phyloP scores from a whole-genome alignment of 106 monocot species.

The Dendrobium officinale region DNA sequence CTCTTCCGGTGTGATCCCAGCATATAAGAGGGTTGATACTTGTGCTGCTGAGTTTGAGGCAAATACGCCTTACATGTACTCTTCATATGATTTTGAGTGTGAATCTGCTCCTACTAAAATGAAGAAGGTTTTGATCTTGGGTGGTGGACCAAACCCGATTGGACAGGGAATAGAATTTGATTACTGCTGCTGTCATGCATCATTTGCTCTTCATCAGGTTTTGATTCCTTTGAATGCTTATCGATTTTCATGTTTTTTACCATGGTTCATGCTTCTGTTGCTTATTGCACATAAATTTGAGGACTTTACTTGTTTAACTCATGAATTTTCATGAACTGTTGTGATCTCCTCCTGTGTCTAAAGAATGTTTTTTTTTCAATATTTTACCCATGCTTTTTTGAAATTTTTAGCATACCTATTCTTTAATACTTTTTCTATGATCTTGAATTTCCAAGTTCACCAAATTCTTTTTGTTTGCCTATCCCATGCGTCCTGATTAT shows the following conservation, averaged over 20 bases:
- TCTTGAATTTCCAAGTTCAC: too few relatives aligned
- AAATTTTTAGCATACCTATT: too few relatives aligned
- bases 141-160: slow-evolving; percentile 95
- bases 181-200: slow-evolving; percentile 98
- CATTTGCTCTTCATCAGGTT: slow-evolving; percentile 93
- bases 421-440: too few relatives aligned
- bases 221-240: slow-evolving; percentile 3
- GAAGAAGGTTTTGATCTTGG: slow-evolving; percentile 89
- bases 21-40: slow-evolving; percentile 95
- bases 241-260: neutral
- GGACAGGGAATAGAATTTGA: slow-evolving; percentile 99
- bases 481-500: too few relatives aligned
- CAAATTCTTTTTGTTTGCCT: too few relatives aligned
- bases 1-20: slow-evolving; percentile 59
- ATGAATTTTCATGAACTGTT: neutral
- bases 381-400: too few relatives aligned
- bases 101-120: slow-evolving; percentile 72
- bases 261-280: neutral
- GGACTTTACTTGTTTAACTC: neutral
- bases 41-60: slow-evolving; percentile 99
- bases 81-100: slow-evolving; percentile 93
- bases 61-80: slow-evolving; percentile 97
- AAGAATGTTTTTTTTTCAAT: too few relatives aligned
- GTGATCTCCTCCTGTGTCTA: too few relatives aligned
- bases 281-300: neutral